Evolutionary conservation across 164 flowering plant species (phyloP).

Genomic region (Vitis vinifera): ASM3070453v1 NC_081820.1:22647501-22648000

Average conservation of each 20-base stretch:
- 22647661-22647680: constrained; percentile 16
- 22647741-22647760: constrained; percentile 20
- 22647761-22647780: constrained; percentile 6
- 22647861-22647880: neutral
- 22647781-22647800: constrained; percentile 3
- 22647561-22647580: constrained; percentile 7
- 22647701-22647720: neutral
- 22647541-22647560: neutral
- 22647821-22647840: constrained; percentile 9
- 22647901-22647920: constrained; percentile 13
- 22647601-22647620: constrained; percentile 17
- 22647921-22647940: neutral
- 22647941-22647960: neutral
- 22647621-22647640: constrained; percentile 9
- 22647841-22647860: constrained; percentile 17
- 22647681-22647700: constrained; percentile 13
- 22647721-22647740: constrained; percentile 17
- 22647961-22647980: neutral
- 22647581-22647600: neutral
- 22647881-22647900: constrained; percentile 3
- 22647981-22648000: too few species aligned
- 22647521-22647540: constrained; percentile 9
- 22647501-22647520: constrained; percentile 9
- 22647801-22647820: constrained; percentile 9
- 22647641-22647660: constrained; percentile 1